Evolutionary conservation across 2,329 filamentous ascomycete genomes (phyloP).

Genomic region (Ascochyta clinopodiicola): DNA sequence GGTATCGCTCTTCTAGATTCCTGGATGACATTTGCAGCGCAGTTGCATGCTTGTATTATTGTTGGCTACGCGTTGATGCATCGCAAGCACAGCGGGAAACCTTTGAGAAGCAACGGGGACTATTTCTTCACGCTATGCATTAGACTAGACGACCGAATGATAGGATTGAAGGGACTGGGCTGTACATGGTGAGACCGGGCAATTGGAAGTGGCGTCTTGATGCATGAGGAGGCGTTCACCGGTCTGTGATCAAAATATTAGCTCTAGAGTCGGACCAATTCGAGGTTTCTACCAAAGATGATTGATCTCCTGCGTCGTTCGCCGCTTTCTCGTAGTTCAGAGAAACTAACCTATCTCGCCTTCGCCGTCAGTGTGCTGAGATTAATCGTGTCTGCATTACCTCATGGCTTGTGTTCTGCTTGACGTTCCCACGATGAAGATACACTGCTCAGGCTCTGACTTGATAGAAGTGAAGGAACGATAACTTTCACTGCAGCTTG

Average conservation of each 20-base stretch:
- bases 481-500: neutral
- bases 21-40: neutral
- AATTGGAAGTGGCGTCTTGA: neutral
- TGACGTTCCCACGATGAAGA: neutral
- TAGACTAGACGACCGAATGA: constrained; percentile 15
- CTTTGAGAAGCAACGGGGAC: neutral
- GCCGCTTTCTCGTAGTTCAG: neutral
- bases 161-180: neutral
- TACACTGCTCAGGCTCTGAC: neutral
- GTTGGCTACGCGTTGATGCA: neutral
- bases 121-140: constrained; percentile 9
- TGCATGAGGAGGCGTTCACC: constrained; percentile 4
- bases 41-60: neutral
- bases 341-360: too few species aligned
- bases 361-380: too few species aligned
- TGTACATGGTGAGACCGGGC: constrained; percentile 7
- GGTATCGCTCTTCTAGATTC: neutral
- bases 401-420: neutral
- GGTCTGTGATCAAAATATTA: constrained; percentile 6
- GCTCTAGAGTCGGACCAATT: neutral
- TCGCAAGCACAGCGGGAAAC: neutral
- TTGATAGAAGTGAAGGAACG: neutral
- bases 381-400: too few species aligned
- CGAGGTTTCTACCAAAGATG: too few species aligned
- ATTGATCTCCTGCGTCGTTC: too few species aligned